Evolutionary conservation across 805 yeast species (phyloP).

Genomic region (Zygosaccharomyces rouxii): DNA sequence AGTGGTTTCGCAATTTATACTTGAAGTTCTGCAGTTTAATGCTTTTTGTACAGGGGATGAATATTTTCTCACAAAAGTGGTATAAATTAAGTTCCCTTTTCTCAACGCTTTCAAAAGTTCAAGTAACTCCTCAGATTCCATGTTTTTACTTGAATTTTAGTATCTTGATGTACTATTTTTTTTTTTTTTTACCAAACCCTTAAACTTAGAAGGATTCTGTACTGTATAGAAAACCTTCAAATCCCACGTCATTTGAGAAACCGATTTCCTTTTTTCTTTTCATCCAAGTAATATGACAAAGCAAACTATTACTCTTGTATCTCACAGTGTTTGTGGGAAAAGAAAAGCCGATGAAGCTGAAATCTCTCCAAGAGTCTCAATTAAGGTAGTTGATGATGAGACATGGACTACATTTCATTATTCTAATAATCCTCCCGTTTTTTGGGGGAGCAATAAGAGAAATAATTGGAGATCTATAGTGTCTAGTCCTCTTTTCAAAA

Average conservation of each 20-base stretch:
- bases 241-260: not conserved
- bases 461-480: not conserved
- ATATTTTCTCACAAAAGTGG: not conserved
- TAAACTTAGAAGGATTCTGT: too few relatives aligned
- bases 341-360: not conserved
- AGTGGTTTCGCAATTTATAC: not conserved
- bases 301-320: not conserved
- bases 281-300: not conserved
- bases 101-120: too few relatives aligned
- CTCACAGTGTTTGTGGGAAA: not conserved
- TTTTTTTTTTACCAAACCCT: too few relatives aligned
- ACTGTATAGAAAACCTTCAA: not conserved
- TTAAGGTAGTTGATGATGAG: not conserved
- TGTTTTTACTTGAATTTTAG: too few relatives aligned
- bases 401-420: constrained; percentile 3
- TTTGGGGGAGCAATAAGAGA: not conserved
- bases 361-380: not conserved
- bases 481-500: not conserved
- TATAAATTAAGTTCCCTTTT: not conserved
- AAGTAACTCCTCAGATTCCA: too few relatives aligned
- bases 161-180: too few relatives aligned
- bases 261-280: not conserved
- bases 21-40: not conserved
- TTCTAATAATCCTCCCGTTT: not conserved
- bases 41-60: not conserved